Percentiles rank a stretch among this genome's conserved stretches.
phyloP scores from a whole-genome alignment of 352 stramenopile species.

The Phytophthora macrochlamydospora region DNA sequence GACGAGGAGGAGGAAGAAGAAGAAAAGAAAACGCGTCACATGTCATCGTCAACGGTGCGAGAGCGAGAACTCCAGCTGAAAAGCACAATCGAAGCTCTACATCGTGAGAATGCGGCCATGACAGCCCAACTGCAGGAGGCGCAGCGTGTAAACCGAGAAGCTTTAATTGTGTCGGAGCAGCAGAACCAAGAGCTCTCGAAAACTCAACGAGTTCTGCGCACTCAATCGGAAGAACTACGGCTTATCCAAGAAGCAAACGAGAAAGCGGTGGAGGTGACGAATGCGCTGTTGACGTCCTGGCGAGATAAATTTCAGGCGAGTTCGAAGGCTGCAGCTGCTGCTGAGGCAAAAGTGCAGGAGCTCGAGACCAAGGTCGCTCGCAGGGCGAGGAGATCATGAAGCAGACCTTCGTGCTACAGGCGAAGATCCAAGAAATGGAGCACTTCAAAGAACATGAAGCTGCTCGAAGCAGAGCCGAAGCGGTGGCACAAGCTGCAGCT shows the following conservation, averaged over 20 bases:
- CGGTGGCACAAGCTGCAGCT: slow-evolving; percentile 33
- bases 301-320: slow-evolving; percentile 59
- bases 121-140: slow-evolving; percentile 64
- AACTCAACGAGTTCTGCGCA: slow-evolving; percentile 42
- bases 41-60: slow-evolving; percentile 16
- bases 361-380: slow-evolving; percentile 49
- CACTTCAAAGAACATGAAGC: slow-evolving; percentile 56
- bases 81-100: slow-evolving; percentile 53
- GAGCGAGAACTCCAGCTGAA: slow-evolving; percentile 52
- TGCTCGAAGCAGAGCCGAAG: slow-evolving; percentile 35
- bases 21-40: background rate
- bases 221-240: slow-evolving; percentile 57
- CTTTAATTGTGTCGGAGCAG: slow-evolving; percentile 48
- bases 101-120: slow-evolving; percentile 68
- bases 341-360: slow-evolving; percentile 43
- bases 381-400: slow-evolving; percentile 67
- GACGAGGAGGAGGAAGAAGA: slow-evolving; percentile 15
- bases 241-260: slow-evolving; percentile 42
- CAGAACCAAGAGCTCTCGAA: slow-evolving; percentile 64
- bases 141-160: slow-evolving; percentile 50
- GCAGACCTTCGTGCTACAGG: slow-evolving; percentile 58
- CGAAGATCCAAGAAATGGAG: slow-evolving; percentile 63
- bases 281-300: slow-evolving; percentile 46
- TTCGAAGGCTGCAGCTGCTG: slow-evolving; percentile 36
- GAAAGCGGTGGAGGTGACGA: slow-evolving; percentile 46